phyloP scores from a whole-genome alignment of 2,329 filamentous ascomycete genomes.

The Cytospora piceicola region DNA sequence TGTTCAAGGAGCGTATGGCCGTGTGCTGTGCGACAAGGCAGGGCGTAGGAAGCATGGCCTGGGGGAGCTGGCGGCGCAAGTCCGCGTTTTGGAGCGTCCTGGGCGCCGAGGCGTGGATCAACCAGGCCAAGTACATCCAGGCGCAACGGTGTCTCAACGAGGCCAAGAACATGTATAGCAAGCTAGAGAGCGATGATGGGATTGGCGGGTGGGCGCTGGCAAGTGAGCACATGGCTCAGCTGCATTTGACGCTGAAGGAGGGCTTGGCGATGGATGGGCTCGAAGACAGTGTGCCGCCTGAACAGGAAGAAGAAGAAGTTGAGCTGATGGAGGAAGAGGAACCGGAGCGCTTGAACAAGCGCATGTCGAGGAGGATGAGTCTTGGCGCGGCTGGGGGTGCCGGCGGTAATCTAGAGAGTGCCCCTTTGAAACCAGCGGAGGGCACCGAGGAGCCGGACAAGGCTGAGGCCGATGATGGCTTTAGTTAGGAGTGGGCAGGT shows the following conservation, averaged over 20 bases:
- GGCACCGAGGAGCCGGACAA: conserved; percentile 8
- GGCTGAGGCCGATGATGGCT: conserved; percentile 35
- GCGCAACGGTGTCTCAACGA: conserved; percentile 78
- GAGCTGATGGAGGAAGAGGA: conserved; percentile 52
- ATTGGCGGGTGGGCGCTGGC: conserved; percentile 56
- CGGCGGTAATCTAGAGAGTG: conserved; percentile 39
- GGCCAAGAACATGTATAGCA: conserved; percentile 60
- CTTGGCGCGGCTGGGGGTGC: conserved; percentile 47
- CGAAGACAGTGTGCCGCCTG: conserved; percentile 35
- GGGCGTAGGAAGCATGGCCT: conserved; percentile 66
- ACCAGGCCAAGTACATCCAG: conserved; percentile 74
- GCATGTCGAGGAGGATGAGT: conserved; percentile 59
- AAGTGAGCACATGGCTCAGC: conserved; percentile 54
- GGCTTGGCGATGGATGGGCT: conserved; percentile 45
- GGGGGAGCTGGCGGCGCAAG: conserved; percentile 78
- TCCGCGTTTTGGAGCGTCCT: conserved; percentile 88
- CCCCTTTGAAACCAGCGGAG: conserved; percentile 36
- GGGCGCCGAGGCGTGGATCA: conserved; percentile 82
- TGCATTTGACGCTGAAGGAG: conserved; percentile 55
- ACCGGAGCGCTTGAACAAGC: conserved; percentile 59
- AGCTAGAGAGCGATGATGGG: conserved; percentile 54
- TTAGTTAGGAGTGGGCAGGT: conserved; percentile 32
- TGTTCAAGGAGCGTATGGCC: conserved; percentile 84
- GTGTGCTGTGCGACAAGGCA: conserved; percentile 79
- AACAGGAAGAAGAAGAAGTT: conserved; percentile 45